Percentiles rank a stretch among this genome's conserved stretches.
phyloP scores from a whole-genome alignment of 2,329 filamentous ascomycete genomes.

The Aspergillus ochraceoroseus region DNA sequence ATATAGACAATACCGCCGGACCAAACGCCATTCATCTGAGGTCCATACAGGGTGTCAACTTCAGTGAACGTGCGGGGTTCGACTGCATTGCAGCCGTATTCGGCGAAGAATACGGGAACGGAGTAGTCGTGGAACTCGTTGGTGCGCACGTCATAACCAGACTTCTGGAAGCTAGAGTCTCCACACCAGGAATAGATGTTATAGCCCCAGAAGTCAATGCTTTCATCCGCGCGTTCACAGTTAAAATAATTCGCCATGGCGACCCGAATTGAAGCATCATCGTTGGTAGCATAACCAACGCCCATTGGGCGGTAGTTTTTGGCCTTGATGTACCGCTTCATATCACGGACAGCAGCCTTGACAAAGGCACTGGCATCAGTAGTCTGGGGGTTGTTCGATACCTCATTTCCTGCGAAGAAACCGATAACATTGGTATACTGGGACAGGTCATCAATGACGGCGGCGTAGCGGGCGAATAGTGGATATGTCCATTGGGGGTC shows the following conservation, averaged over 20 bases:
- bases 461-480: constrained; percentile 72
- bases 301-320: constrained; percentile 72
- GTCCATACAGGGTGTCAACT: constrained; percentile 70
- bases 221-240: constrained; percentile 60
- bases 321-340: constrained; percentile 80
- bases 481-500: constrained; percentile 69
- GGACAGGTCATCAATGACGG: constrained; percentile 71
- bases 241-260: constrained; percentile 89
- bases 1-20: constrained; percentile 97
- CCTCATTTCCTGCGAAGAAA: constrained; percentile 98
- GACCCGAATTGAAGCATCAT: constrained; percentile 73
- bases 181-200: constrained; percentile 99
- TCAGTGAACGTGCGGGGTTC: constrained; percentile 75
- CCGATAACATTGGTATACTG: constrained; percentile 86
- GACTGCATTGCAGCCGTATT: constrained; percentile 86
- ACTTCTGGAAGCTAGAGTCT: constrained; percentile 66
- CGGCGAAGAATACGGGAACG: constrained; percentile 93
- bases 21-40: constrained; percentile 77
- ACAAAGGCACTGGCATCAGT: constrained; percentile 86
- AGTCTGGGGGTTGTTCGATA: constrained; percentile 81
- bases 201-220: constrained; percentile 98
- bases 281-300: constrained; percentile 92
- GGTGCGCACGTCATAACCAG: constrained; percentile 75
- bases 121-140: constrained; percentile 82
- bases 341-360: constrained; percentile 93